Percentiles rank a stretch among this genome's conserved stretches.
Conservation (phyloP, 345 rosid species). For the Corymbia maculata region DNA sequence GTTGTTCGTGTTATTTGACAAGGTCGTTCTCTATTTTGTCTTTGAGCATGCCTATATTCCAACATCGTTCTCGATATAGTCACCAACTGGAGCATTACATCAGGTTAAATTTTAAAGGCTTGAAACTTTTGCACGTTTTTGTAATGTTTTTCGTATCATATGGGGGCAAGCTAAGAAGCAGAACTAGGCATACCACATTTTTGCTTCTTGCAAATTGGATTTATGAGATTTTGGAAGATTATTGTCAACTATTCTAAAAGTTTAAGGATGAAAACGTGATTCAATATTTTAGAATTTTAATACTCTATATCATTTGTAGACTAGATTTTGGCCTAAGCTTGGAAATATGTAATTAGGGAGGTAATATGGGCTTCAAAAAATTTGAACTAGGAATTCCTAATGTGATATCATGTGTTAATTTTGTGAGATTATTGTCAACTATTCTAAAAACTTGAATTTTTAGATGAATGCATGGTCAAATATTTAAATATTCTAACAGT, state of each 20-base stretch:
- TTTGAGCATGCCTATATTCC: not conserved
- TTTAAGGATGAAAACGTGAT: not conserved
- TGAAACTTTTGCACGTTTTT: not conserved
- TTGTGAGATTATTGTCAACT: not conserved
- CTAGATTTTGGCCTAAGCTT: not conserved
- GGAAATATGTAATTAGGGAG: not conserved
- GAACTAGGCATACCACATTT: not conserved
- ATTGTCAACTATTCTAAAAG: not conserved
- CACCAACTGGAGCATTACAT: not conserved
- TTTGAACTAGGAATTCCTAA: not conserved
- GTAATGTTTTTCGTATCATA: not conserved
- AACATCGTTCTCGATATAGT: not conserved
- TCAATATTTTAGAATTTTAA: not conserved
- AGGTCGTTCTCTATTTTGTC: not conserved
- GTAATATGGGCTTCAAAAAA: not conserved
- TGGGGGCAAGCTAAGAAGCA: not conserved
- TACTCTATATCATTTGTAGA: not conserved
- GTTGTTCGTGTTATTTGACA: not conserved
- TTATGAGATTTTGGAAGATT: not conserved
- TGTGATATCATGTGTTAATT: not conserved
- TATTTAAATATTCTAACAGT: not conserved
- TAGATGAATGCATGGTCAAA: not conserved
- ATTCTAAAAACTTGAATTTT: not conserved
- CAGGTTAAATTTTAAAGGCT: not conserved
- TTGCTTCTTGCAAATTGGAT: not conserved